Percentiles rank a stretch among this genome's conserved stretches.
These are phyloP conservation scores for Diplosphaera chodatii DNA, from an alignment of 139 green algal species.

Conservation along the genomic window DNA sequence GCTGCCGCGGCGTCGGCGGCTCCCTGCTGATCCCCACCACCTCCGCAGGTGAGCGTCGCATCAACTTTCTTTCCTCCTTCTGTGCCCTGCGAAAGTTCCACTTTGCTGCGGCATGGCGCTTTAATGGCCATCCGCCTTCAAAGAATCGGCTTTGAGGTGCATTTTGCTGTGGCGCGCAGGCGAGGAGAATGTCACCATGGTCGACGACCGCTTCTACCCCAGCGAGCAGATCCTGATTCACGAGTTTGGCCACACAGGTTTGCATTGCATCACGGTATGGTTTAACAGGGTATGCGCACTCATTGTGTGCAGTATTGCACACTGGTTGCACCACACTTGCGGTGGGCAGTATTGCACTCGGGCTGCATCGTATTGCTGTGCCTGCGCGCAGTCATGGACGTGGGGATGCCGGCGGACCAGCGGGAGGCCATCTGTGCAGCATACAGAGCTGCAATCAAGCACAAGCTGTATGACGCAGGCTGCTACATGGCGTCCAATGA, in stretches of 20 bases:
- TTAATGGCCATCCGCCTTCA: too few species aligned
- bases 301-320: too few species aligned
- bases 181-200: constrained; percentile 54
- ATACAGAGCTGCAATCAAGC: constrained; percentile 13
- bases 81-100: too few species aligned
- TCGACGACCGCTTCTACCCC: constrained; percentile 39
- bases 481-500: constrained; percentile 17
- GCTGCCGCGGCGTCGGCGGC: constrained; percentile 58
- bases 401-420: constrained; percentile 20
- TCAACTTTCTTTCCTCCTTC: too few species aligned
- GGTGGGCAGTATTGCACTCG: too few species aligned
- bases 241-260: constrained; percentile 67
- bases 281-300: too few species aligned
- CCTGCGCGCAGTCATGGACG: constrained; percentile 43
- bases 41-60: constrained; percentile 31
- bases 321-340: too few species aligned
- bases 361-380: too few species aligned
- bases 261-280: too few species aligned
- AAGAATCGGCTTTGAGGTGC: too few species aligned
- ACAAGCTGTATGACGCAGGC: constrained; percentile 1
- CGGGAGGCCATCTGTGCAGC: constrained; percentile 16
- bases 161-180: too few species aligned
- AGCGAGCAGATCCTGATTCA: constrained; percentile 63
- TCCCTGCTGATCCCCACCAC: constrained; percentile 35
- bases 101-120: too few species aligned